These are phyloP conservation scores for Lentinula guzmanii DNA, from an alignment of 768 basidiomycete genomes.

Conservation along the genomic window DNA sequence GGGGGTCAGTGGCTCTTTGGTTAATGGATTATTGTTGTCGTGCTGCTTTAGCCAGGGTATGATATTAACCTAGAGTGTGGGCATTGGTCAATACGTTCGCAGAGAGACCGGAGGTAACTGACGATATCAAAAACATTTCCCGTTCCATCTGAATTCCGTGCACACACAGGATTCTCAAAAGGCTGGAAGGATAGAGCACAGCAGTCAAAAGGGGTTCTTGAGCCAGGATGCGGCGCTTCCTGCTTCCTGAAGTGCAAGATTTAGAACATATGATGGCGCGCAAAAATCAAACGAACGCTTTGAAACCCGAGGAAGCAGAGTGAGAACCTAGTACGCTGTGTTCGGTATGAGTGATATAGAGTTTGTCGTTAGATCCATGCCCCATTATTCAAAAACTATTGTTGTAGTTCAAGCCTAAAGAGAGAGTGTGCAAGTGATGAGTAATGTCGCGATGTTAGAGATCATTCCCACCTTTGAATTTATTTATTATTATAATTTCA, in stretches of 20 bases:
- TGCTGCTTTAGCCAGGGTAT: slow-evolving; percentile 53
- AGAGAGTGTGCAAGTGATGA: no score
- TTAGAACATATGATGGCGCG: slow-evolving; percentile 1
- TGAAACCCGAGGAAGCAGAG: slow-evolving; percentile 72
- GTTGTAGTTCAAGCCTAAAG: background rate
- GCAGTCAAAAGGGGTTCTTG: slow-evolving; percentile 80
- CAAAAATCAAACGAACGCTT: slow-evolving; percentile 39
- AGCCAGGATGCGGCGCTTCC: slow-evolving; percentile 59
- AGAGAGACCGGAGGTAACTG: slow-evolving; percentile 79
- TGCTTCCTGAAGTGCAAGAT: slow-evolving; percentile 44
- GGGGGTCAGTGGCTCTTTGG: slow-evolving; percentile 64
- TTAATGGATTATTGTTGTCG: slow-evolving; percentile 73
- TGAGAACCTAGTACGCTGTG: slow-evolving; percentile 78
- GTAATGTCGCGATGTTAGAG: background rate
- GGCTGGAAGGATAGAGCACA: slow-evolving; percentile 90
- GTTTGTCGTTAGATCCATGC: slow-evolving; percentile 40
- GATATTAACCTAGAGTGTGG: slow-evolving; percentile 1
- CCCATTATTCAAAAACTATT: slow-evolving; percentile 5
- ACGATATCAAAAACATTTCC: slow-evolving; percentile 83
- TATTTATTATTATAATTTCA: background rate
- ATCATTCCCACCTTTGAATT: background rate
- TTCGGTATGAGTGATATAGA: slow-evolving; percentile 88
- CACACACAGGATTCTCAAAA: slow-evolving; percentile 84
- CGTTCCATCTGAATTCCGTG: slow-evolving; percentile 75
- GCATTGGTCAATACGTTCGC: background rate